Evolutionary conservation across 768 basidiomycete species (phyloP).

Genomic region (Cyclocybe cylindracea): DNA sequence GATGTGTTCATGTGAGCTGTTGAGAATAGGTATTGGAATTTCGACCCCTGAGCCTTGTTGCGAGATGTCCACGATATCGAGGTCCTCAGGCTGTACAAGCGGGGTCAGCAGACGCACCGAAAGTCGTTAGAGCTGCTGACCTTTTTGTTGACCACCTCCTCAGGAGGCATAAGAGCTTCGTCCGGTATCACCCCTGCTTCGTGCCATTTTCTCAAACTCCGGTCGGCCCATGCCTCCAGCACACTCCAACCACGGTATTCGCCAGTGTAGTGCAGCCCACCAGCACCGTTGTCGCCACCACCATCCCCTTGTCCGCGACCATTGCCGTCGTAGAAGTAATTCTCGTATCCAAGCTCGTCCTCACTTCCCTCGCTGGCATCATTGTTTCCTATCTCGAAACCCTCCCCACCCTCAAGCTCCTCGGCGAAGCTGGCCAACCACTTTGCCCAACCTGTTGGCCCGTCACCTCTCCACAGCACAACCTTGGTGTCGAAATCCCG

Average conservation of each 20-base stretch:
- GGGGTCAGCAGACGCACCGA: background rate
- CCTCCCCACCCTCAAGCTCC: conserved; percentile 88
- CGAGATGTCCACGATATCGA: conserved; percentile 44
- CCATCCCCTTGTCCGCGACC: conserved; percentile 79
- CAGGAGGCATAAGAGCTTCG: conserved; percentile 34
- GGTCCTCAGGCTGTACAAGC: conserved; percentile 23
- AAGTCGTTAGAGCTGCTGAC: conserved; percentile 5
- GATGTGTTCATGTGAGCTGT: conserved; percentile 37
- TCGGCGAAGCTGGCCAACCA: conserved; percentile 93
- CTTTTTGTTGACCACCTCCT: conserved; percentile 50
- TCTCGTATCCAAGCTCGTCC: conserved; percentile 83
- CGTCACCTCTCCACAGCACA: conserved; percentile 91
- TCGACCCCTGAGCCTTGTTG: conserved; percentile 48
- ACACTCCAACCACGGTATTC: conserved; percentile 93
- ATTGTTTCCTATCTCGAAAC: conserved; percentile 71
- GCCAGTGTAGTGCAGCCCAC: conserved; percentile 74
- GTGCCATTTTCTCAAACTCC: conserved; percentile 84
- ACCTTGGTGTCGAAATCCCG: conserved; percentile 98
- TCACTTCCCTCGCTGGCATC: conserved; percentile 74
- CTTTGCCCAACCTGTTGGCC: conserved; percentile 89
- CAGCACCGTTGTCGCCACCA: conserved; percentile 70
- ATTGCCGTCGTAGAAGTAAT: conserved; percentile 82
- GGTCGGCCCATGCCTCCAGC: conserved; percentile 91
- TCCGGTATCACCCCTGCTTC: conserved; percentile 72
- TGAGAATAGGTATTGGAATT: conserved; percentile 64